A percentile compares a stretch with the other conserved stretches of the same genome.
These are phyloP conservation scores for Fusarium subglutinans DNA, from an alignment of 2,329 filamentous ascomycete species.

Conservation along the genomic window DNA sequence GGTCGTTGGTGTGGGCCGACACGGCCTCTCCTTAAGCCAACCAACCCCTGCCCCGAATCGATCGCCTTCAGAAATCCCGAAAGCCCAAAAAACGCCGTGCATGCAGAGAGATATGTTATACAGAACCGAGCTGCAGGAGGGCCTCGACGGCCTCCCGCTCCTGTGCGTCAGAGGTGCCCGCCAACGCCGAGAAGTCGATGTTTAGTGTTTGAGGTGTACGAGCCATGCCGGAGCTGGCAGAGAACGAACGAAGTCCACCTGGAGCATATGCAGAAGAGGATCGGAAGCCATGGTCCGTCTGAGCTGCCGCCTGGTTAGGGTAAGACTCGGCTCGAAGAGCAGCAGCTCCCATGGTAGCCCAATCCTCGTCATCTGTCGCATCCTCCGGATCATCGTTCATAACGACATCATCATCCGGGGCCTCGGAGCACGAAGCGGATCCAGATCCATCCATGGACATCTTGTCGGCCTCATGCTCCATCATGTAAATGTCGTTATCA, in stretches of 20 bases:
- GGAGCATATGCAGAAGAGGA: conserved; percentile 59
- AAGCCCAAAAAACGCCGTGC: conserved; percentile 59
- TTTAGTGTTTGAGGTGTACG: conserved; percentile 61
- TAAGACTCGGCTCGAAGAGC: conserved; percentile 78
- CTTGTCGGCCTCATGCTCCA: conserved; percentile 89
- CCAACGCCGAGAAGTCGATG: conserved; percentile 62
- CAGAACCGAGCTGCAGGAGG: conserved; percentile 81
- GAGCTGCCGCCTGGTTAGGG: conserved; percentile 63
- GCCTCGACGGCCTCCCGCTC: conserved; percentile 86
- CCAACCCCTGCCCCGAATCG: conserved; percentile 45
- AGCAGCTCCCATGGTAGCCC: conserved; percentile 88
- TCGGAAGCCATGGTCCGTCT: conserved; percentile 57
- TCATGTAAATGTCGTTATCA: conserved; percentile 70
- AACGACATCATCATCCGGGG: conserved; percentile 71
- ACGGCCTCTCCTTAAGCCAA: conserved; percentile 44
- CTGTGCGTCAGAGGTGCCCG: conserved; percentile 69
- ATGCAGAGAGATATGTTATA: conserved; percentile 69
- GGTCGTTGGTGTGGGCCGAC: conserved; percentile 44
- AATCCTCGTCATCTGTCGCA: conserved; percentile 94
- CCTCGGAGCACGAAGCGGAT: conserved; percentile 81
- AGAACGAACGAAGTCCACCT: conserved; percentile 59
- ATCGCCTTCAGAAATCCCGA: conserved; percentile 32
- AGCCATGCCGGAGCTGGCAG: conserved; percentile 61
- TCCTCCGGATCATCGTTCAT: conserved; percentile 83
- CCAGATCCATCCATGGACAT: conserved; percentile 84